Conservation (phyloP, 352 stramenopile genomes). For the Globisporangium paroecandrum region DNA sequence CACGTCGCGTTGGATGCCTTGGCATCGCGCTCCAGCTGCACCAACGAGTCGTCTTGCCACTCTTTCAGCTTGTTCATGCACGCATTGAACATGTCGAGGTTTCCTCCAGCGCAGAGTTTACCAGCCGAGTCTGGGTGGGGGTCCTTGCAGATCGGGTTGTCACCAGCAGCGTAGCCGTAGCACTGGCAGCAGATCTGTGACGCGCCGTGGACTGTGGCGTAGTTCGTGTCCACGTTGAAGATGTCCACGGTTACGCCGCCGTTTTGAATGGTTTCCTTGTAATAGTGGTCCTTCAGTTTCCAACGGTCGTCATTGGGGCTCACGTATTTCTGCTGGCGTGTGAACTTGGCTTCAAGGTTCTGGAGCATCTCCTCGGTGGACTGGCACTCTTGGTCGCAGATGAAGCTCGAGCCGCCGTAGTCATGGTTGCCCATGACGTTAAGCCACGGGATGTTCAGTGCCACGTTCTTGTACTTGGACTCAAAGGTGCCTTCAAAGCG, state of each 20-base stretch:
- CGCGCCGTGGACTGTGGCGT: constrained; percentile 56
- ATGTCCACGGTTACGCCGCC: constrained; percentile 57
- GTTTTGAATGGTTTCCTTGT: constrained; percentile 45
- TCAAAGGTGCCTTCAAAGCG: constrained; percentile 76
- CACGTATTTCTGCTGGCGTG: constrained; percentile 57
- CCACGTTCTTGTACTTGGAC: constrained; percentile 47
- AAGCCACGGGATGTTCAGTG: constrained; percentile 65
- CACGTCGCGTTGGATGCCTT: constrained; percentile 50
- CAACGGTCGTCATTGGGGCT: constrained; percentile 73
- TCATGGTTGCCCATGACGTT: constrained; percentile 82
- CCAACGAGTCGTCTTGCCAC: constrained; percentile 55
- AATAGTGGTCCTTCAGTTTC: constrained; percentile 70
- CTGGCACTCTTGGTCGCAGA: constrained; percentile 59
- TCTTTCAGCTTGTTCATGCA: constrained; percentile 52
- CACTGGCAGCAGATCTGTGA: constrained; percentile 75
- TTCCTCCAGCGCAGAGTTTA: constrained; percentile 41
- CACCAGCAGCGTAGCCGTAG: constrained; percentile 45
- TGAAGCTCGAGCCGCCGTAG: constrained; percentile 68
- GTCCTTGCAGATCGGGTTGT: constrained; percentile 35
- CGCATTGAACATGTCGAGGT: constrained; percentile 51
- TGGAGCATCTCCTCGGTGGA: constrained; percentile 42
- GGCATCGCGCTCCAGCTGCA: constrained; percentile 43
- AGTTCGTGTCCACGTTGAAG: constrained; percentile 72
- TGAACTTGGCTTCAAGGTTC: constrained; percentile 55
- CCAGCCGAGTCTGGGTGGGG: constrained; percentile 38